Percentiles rank a stretch among this genome's conserved stretches.
These are phyloP conservation scores for Chytriomyces confervae DNA, from an alignment of 192 early-diverging fungal genomes.

Conservation along the genomic window DNA sequence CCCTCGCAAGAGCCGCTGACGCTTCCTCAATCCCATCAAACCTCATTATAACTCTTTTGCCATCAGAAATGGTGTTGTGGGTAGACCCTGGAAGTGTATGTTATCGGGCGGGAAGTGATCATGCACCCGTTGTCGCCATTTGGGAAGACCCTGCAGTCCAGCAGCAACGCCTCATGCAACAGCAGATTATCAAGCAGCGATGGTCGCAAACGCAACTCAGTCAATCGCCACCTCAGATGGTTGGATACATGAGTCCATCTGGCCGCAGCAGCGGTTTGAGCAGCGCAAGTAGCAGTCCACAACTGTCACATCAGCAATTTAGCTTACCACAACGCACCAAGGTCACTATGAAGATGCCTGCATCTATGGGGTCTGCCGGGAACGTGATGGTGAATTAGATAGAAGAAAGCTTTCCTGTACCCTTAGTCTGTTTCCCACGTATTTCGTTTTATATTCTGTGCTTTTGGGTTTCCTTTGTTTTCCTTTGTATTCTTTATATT, in stretches of 20 bases:
- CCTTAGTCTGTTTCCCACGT: not conserved
- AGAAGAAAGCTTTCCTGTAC: not conserved
- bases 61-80: slow-evolving; percentile 22
- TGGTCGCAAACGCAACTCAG: slow-evolving; percentile 14
- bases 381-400: slow-evolving; percentile 15
- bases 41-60: slow-evolving; percentile 6
- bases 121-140: slow-evolving; percentile 25
- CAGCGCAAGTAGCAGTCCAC: slow-evolving; percentile 3
- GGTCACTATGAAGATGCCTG: slow-evolving; percentile 35
- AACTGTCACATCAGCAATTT: slow-evolving; percentile 3
- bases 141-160: slow-evolving; percentile 24
- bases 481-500: not conserved
- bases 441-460: not conserved
- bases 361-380: not conserved
- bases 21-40: slow-evolving; percentile 9
- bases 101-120: slow-evolving; percentile 24
- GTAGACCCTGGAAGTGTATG: slow-evolving; percentile 25
- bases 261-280: not conserved
- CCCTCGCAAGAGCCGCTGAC: slow-evolving; percentile 1
- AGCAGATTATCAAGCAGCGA: slow-evolving; percentile 18
- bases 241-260: slow-evolving; percentile 5
- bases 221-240: not conserved
- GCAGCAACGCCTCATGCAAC: slow-evolving; percentile 18
- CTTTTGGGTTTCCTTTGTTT: not conserved
- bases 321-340: slow-evolving; percentile 8